Evolutionary conservation across 2,329 filamentous ascomycete species (phyloP), one percentile per base, ranked within the genome.

Genomic region (Lachnellula willkommii): DNA sequence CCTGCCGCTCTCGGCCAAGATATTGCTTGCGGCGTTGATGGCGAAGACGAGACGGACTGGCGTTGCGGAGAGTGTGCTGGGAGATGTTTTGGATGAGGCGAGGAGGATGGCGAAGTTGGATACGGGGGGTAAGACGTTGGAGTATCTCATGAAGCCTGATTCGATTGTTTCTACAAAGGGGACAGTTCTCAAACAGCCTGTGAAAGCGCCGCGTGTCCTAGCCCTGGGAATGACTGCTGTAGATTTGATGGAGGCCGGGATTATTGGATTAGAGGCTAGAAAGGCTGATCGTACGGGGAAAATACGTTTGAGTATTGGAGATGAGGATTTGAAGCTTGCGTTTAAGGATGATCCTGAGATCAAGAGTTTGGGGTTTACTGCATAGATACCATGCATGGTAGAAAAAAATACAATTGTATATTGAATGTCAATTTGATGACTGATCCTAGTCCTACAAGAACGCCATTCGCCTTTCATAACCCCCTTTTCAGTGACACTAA

Each of bases 301-400:
- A 71, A 82, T 99, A 42, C 80, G 93, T 55, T 77, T 99, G 55
- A 85, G 89, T 22, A 86, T 97, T 63, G 88, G 89, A 12, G 90
- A 96, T 58, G 93, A 97, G 67, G 93, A 99, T 73, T 84, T 99
- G 28, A 87, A 87, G 69, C 81, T 90, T 69, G 94, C 93, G 32
- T 84, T 97, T 64, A 84, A 87, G 57, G 92, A 96, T 62, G 94
- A 99, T 74, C 83, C 82, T 7, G 90, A 96, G 68, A 86, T 95
- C 54, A 91, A 86, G 71, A 86, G 59, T 47, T 60, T 71, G 58
- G 69, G 69, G 40, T 68, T 70, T 57, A 66, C 54, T 54, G 59
- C 47, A 47, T 60, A 55, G 26, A 20, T 43, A 20, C 32, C 52
- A 37, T 26, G 22, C 52, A 37, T 26, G 22, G 49, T 36, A 42